Conservation (phyloP, 495 filamentous ascomycete species). For the Choiromyces venosus region DNA sequence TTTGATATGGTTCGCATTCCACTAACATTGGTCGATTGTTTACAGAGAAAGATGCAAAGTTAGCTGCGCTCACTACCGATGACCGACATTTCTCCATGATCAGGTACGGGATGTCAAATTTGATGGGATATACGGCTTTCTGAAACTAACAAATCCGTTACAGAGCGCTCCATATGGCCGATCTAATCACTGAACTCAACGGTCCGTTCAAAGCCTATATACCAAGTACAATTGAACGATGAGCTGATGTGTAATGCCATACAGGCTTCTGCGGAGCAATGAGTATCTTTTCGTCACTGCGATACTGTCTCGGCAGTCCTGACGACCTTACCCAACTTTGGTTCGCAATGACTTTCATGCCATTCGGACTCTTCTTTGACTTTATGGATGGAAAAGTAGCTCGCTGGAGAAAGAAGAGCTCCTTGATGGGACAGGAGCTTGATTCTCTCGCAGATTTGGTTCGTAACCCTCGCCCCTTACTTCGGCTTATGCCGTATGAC, state of each 20-base stretch:
- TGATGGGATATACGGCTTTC: neutral
- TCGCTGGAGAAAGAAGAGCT: conserved; percentile 90
- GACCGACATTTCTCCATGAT: conserved; percentile 58
- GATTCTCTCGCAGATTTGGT: conserved; percentile 97
- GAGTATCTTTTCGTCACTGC: conserved; percentile 92
- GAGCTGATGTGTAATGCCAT: conserved; percentile 18
- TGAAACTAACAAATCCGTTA: conserved; percentile 31
- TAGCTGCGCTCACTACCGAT: conserved; percentile 25
- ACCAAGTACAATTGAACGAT: neutral
- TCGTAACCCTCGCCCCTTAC: conserved; percentile 40
- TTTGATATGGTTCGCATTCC: neutral
- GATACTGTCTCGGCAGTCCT: conserved; percentile 78
- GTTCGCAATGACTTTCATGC: conserved; percentile 79
- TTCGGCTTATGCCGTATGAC: neutral
- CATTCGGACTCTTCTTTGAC: conserved; percentile 94
- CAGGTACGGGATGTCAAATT: conserved; percentile 48
- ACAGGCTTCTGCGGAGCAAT: conserved; percentile 76
- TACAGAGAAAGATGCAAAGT: conserved; percentile 31
- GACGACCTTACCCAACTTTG: conserved; percentile 62
- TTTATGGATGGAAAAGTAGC: conserved; percentile 97
- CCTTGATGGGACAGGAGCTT: conserved; percentile 94
- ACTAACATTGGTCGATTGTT: neutral
- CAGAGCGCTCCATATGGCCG: conserved; percentile 85
- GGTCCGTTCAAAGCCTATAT: conserved; percentile 50
- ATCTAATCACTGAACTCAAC: conserved; percentile 92